phyloP scores from a whole-genome alignment of 352 stramenopile genomes.

The Thalassiosira exigua region DNA sequence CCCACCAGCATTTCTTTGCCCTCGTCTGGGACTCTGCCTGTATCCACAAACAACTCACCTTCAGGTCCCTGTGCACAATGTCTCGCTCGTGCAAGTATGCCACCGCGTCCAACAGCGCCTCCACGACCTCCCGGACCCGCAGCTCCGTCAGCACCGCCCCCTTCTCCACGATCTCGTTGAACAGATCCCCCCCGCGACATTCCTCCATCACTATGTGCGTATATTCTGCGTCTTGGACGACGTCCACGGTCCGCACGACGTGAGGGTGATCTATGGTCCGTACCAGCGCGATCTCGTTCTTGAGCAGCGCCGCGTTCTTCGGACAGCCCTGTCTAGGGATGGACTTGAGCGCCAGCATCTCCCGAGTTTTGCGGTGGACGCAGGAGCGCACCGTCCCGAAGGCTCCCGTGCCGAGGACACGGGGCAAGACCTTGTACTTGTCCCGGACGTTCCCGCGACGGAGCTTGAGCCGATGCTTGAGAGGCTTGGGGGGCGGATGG shows the following conservation, averaged over 20 bases:
- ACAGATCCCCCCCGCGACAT: conserved; percentile 46
- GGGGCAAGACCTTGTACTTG: conserved; percentile 14
- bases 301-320: conserved; percentile 33
- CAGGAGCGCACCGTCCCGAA: conserved; percentile 28
- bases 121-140: conserved; percentile 78
- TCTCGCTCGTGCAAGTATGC: conserved; percentile 66
- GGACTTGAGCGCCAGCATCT: conserved; percentile 21
- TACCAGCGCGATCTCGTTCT: conserved; percentile 45
- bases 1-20: too few species aligned
- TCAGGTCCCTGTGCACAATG: conserved; percentile 74
- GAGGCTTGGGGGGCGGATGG: not conserved
- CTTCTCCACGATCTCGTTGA: conserved; percentile 41
- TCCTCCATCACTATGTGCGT: conserved; percentile 53
- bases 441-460: conserved; percentile 11
- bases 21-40: too few species aligned
- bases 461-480: conserved; percentile 1
- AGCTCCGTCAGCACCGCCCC: conserved; percentile 83
- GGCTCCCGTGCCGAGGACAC: conserved; percentile 6
- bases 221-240: conserved; percentile 42
- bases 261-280: conserved; percentile 32
- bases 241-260: conserved; percentile 32
- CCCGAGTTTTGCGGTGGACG: conserved; percentile 1
- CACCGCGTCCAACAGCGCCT: conserved; percentile 62
- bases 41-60: too few species aligned
- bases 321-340: conserved; percentile 19